A percentile compares a stretch with the other conserved stretches of the same genome.
Conservation (phyloP, 1,284 basidiomycete genomes). For the Ustilago nuda region DNA sequence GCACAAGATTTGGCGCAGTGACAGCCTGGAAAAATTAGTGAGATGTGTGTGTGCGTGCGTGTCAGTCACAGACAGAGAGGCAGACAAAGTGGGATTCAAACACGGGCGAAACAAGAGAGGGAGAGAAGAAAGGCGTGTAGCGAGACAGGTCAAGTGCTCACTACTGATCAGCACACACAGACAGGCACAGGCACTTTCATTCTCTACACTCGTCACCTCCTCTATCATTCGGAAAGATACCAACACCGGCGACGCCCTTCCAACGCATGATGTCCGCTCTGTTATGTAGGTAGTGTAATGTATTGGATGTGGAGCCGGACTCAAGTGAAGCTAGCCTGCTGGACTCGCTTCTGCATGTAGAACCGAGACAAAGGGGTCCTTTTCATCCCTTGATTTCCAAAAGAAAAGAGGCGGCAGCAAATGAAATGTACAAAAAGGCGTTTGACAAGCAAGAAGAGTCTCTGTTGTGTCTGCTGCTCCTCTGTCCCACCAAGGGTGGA, state of each 20-base stretch:
- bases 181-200: neutral
- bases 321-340: neutral
- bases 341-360: neutral
- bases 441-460: neutral
- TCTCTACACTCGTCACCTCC: neutral
- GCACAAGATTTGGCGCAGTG: neutral
- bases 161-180: neutral
- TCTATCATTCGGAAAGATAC: neutral
- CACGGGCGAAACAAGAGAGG: neutral
- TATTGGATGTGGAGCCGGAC: conserved; percentile 1
- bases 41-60: conserved; percentile 10
- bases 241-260: neutral
- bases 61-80: neutral
- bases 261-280: neutral
- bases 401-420: neutral
- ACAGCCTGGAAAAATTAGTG: neutral
- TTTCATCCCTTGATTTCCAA: neutral
- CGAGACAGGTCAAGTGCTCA: conserved; percentile 6
- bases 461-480: neutral
- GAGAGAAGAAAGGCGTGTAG: neutral
- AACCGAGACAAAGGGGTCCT: neutral
- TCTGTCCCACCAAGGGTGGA: neutral
- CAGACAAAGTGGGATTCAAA: neutral
- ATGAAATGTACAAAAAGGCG: neutral
- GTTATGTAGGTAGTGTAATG: neutral